Base-by-base conservation (phyloP, 768 basidiomycete species). In the Russula sp. region DNA sequence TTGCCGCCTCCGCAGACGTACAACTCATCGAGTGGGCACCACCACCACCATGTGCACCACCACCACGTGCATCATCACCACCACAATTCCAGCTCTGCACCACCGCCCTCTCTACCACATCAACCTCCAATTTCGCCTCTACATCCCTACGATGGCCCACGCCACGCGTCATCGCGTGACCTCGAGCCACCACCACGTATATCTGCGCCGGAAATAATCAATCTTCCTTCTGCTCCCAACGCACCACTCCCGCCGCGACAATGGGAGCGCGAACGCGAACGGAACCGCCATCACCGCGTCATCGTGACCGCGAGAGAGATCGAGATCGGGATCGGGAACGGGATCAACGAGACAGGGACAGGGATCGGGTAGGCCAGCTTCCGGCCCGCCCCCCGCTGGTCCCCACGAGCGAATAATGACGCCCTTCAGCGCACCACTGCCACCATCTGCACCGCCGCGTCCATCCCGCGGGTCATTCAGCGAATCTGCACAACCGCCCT, bases 1-100 rank as follows among this genome's bases (percentile, higher is more conserved):
- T 24, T 68, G 36, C 46, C 59, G 32, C 56, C 54, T 48, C 60
- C 59, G 11, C 72, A 64, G 49, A 52, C 63, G 10, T 70, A 70
- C 54, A 57, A 69, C 14, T 40, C 64, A 44, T 30, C 57, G 32
- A 22, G 62, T 10, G 67, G 58, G 1, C 66, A 67, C 14, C 71
- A 71, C 14, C 71, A 74, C 49, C 74, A 75, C 55, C 73, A 73
- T 50, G 73, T 73, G 49, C 75, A 74, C 52, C 71, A 72, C 59
- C 76, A 76, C 55, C 72, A 75, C 51, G 69, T 73, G 34, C 73
- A 74, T 55, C 75, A 75, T 61, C 74, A 76, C 36, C 72, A 74
- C 57, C 76, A 73, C 60, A 72, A 66, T 14, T 62, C 66, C 6
- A 61, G 26, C 46, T 64, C 62, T 42, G 61, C 54, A 36, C 66